Conservation (phyloP, 495 filamentous ascomycete genomes). For the Annulohypoxylon maeteangense region DNA sequence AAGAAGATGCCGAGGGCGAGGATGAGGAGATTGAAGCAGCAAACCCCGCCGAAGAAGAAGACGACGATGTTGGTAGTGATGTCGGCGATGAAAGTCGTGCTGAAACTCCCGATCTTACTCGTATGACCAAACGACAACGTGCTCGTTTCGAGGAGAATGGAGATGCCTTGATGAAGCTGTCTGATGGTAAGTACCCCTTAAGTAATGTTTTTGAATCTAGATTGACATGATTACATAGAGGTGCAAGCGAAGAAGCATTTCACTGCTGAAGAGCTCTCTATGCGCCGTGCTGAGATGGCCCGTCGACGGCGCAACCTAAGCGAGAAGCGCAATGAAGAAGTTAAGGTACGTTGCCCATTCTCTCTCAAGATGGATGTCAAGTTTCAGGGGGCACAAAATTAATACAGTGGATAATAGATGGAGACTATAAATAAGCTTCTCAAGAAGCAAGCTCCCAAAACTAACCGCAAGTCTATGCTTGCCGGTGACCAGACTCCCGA, state of each 20-base stretch:
- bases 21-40: slow-evolving; percentile 70
- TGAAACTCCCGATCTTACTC: slow-evolving; percentile 81
- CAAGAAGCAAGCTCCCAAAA: slow-evolving; percentile 93
- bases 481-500: slow-evolving; percentile 67
- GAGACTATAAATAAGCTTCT: slow-evolving; percentile 98
- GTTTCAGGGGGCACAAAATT: not conserved
- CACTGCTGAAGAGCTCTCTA: slow-evolving; percentile 93
- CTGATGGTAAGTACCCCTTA: slow-evolving; percentile 65
- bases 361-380: not conserved
- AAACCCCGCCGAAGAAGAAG: slow-evolving; percentile 66
- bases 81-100: slow-evolving; percentile 67
- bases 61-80: slow-evolving; percentile 74
- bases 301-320: slow-evolving; percentile 93
- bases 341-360: slow-evolving; percentile 73
- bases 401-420: slow-evolving; percentile 67
- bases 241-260: slow-evolving; percentile 92
- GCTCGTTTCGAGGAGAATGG: slow-evolving; percentile 73
- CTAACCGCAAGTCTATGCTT: slow-evolving; percentile 64
- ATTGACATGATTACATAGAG: slow-evolving; percentile 64
- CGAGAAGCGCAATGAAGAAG: slow-evolving; percentile 97
- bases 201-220: not conserved
- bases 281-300: slow-evolving; percentile 97
- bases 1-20: slow-evolving; percentile 66
- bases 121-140: slow-evolving; percentile 88
- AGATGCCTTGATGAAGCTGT: slow-evolving; percentile 74